Percentiles rank a stretch among this genome's conserved stretches.
phyloP scores from a whole-genome alignment of 2,329 filamentous ascomycete species.

The Biscogniauxia sp. region DNA sequence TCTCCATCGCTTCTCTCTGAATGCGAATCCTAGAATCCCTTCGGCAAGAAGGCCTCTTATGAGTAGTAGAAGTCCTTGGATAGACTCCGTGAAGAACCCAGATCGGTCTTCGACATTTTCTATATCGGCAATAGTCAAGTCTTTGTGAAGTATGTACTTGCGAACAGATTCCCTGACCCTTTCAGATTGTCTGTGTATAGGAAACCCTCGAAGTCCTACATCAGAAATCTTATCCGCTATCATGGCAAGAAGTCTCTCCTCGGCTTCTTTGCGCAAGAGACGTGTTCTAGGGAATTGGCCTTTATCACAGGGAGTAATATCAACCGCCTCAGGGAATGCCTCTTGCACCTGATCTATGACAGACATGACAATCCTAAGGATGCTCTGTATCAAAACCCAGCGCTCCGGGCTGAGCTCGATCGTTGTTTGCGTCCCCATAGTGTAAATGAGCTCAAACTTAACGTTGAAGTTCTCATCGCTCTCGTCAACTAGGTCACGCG shows the following conservation, averaged over 20 bases:
- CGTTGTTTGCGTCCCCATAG: conserved; percentile 50
- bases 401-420: conserved; percentile 53
- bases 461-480: conserved; percentile 62
- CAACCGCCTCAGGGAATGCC: conserved; percentile 38
- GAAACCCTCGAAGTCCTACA: conserved; percentile 40
- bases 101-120: conserved; percentile 32
- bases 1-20: conserved; percentile 59
- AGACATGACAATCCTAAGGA: conserved; percentile 44
- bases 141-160: conserved; percentile 44
- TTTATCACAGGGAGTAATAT: conserved; percentile 32
- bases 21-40: conserved; percentile 51
- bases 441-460: conserved; percentile 63
- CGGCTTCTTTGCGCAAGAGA: conserved; percentile 39
- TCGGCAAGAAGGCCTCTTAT: conserved; percentile 55
- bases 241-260: conserved; percentile 25
- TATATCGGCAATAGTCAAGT: conserved; percentile 34
- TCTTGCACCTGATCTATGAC: conserved; percentile 31
- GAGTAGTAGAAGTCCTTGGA: conserved; percentile 41
- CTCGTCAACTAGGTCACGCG: conserved; percentile 62
- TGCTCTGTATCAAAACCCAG: conserved; percentile 54
- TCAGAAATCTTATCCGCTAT: conserved; percentile 43
- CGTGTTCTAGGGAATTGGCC: conserved; percentile 49
- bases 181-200: conserved; percentile 37
- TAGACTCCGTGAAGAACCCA: conserved; percentile 37
- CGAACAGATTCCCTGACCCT: conserved; percentile 32